These are phyloP conservation scores for Calonectria pseudoreteaudii DNA, from an alignment of 2,329 filamentous ascomycete species.

Conservation along the genomic window DNA sequence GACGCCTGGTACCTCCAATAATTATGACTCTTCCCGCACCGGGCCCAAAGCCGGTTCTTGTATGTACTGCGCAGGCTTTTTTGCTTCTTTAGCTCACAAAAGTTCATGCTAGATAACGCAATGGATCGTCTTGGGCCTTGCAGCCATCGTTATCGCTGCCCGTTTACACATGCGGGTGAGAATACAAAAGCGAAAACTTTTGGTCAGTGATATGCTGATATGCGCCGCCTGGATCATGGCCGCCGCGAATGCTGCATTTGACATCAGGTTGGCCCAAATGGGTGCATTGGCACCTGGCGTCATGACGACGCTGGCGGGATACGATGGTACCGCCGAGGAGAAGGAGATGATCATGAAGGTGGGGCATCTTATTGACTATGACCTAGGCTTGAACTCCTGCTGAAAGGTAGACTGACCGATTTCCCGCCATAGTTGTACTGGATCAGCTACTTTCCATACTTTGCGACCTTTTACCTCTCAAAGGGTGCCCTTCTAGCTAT, in stretches of 20 bases:
- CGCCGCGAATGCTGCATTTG: conserved; percentile 9
- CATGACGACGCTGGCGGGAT: not conserved
- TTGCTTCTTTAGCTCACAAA: not conserved
- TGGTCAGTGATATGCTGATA: not conserved
- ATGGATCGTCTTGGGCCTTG: not conserved
- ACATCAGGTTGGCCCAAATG: conserved; percentile 19
- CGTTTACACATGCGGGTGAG: not conserved
- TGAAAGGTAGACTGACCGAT: not conserved
- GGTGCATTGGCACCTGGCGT: conserved; percentile 22
- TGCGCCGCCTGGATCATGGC: conserved; percentile 22
- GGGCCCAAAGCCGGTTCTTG: not conserved
- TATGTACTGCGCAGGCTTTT: not conserved
- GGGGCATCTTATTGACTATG: not conserved
- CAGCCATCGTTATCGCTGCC: not conserved
- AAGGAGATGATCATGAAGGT: not conserved
- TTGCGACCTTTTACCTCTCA: conserved; percentile 27
- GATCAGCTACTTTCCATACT: conserved; percentile 28
- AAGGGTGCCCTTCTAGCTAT: conserved; percentile 30
- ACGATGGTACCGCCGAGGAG: not conserved
- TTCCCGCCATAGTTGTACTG: conserved; percentile 15
- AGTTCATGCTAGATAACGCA: not conserved
- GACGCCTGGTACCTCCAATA: not conserved
- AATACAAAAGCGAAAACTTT: not conserved
- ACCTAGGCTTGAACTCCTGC: not conserved
- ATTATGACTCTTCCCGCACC: not conserved